A percentile compares a stretch with the other conserved stretches of the same genome.
These are phyloP conservation scores for Ogataea hybrid DNA, from an alignment of 1,139 yeast genomes.

Conservation along the genomic window DNA sequence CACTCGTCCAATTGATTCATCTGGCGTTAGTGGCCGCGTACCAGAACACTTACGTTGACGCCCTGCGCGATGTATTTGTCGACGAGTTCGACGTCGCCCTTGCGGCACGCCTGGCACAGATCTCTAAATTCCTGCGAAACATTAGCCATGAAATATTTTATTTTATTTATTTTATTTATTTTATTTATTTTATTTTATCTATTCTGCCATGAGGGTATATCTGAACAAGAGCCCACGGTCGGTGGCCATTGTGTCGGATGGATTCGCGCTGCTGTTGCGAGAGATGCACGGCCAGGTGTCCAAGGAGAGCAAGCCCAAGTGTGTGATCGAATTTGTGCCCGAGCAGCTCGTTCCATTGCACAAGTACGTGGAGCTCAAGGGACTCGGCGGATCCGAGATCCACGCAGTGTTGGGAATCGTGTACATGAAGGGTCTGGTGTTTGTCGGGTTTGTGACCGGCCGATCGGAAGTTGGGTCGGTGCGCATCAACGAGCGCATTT, in stretches of 20 bases:
- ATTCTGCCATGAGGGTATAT: slow-evolving; percentile 43
- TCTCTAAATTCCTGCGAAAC: slow-evolving; percentile 33
- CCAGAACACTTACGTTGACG: slow-evolving; percentile 37
- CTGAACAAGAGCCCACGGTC: slow-evolving; percentile 55
- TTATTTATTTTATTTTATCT: slow-evolving; percentile 3
- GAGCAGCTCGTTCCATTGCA: slow-evolving; percentile 40
- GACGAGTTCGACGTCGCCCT: slow-evolving; percentile 64
- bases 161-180: too few relatives aligned
- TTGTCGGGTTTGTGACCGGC: slow-evolving; percentile 56
- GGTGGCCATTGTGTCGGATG: slow-evolving; percentile 48
- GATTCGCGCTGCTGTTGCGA: slow-evolving; percentile 49
- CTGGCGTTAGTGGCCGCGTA: slow-evolving; percentile 17
- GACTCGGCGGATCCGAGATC: slow-evolving; percentile 21
- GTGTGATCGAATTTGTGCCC: slow-evolving; percentile 49
- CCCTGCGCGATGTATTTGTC: slow-evolving; percentile 57
- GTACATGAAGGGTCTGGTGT: slow-evolving; percentile 51
- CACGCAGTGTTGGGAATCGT: slow-evolving; percentile 63
- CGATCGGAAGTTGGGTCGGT: slow-evolving; percentile 61
- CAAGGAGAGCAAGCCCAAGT: slow-evolving; percentile 34
- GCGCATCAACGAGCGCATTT: slow-evolving; percentile 50
- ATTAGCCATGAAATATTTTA: not conserved
- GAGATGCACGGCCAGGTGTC: slow-evolving; percentile 21
- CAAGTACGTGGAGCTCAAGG: slow-evolving; percentile 40
- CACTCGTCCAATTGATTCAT: slow-evolving; percentile 66
- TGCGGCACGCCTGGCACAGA: slow-evolving; percentile 65